Evolutionary conservation across 805 yeast genomes (phyloP).

Genomic region (Metschnikowia borealis): DNA sequence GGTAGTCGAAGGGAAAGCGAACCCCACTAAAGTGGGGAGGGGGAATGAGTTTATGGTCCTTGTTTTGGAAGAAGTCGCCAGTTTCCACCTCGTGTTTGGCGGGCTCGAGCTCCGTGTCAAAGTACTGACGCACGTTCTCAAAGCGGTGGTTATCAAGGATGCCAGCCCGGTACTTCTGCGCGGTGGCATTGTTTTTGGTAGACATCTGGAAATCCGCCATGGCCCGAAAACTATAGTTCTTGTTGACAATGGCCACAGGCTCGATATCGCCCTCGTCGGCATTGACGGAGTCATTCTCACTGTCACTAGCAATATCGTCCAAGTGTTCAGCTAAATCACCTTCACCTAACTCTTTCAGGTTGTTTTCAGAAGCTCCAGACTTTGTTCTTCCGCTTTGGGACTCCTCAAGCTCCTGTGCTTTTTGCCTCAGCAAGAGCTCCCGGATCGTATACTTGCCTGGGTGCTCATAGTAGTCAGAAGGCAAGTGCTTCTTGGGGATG

Average conservation of each 20-base stretch:
- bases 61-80: constrained; percentile 23
- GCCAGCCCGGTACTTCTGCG: constrained; percentile 26
- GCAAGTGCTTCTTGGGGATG: constrained; percentile 53
- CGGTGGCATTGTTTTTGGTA: constrained; percentile 47
- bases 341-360: neutral
- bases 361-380: neutral
- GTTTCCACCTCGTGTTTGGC: constrained; percentile 28
- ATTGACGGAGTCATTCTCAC: neutral
- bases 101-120: constrained; percentile 20
- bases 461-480: constrained; percentile 28
- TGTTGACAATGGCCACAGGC: constrained; percentile 66
- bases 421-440: constrained; percentile 35
- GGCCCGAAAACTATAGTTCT: constrained; percentile 73
- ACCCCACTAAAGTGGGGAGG: constrained; percentile 80
- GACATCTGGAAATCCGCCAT: constrained; percentile 83
- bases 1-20: constrained; percentile 72
- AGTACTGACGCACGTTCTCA: constrained; percentile 23
- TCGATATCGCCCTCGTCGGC: constrained; percentile 23
- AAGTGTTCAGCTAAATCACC: no score
- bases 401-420: constrained; percentile 19
- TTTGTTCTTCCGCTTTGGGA: constrained; percentile 20
- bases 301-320: neutral
- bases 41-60: constrained; percentile 66
- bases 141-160: constrained; percentile 24
- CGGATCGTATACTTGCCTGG: constrained; percentile 39